Conservation (phyloP, 441 rosid genomes). For the Euphorbia schlechtendalii region DNA sequence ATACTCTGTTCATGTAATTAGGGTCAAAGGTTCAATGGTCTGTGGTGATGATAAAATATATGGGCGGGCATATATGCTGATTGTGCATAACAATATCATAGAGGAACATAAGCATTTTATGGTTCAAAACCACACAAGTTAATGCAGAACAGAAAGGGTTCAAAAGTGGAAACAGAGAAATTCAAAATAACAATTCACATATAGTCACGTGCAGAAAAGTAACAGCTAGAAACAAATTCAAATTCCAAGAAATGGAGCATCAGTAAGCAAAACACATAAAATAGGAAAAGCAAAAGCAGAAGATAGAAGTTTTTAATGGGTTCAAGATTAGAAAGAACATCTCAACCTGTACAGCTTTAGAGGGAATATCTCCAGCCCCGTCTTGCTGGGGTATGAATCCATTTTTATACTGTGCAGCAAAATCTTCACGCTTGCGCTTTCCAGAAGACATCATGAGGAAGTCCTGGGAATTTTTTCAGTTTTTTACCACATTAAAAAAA, state of each 20-base stretch:
- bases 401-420: constrained; percentile 53
- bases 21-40: too few species aligned
- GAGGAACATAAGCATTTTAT: background rate
- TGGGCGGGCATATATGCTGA: background rate
- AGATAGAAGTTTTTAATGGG: background rate
- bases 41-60: background rate
- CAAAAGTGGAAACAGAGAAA: background rate
- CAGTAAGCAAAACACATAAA: background rate
- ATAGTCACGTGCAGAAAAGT: background rate
- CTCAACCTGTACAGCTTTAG: constrained; percentile 32
- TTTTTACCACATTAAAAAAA: constrained; percentile 15
- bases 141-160: background rate
- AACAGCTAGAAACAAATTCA: background rate
- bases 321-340: constrained; percentile 6
- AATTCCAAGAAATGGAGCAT: background rate
- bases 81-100: background rate
- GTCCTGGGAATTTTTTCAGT: constrained; percentile 54
- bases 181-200: background rate
- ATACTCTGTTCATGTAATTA: too few species aligned
- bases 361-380: constrained; percentile 66
- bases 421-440: constrained; percentile 89
- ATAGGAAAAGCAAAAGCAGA: background rate
- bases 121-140: background rate
- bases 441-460: constrained; percentile 69
- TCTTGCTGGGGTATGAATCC: constrained; percentile 93